Evolutionary conservation across 768 basidiomycete genomes (phyloP), one percentile per base, ranked within the genome.

Genomic region (Russula foetens): DNA sequence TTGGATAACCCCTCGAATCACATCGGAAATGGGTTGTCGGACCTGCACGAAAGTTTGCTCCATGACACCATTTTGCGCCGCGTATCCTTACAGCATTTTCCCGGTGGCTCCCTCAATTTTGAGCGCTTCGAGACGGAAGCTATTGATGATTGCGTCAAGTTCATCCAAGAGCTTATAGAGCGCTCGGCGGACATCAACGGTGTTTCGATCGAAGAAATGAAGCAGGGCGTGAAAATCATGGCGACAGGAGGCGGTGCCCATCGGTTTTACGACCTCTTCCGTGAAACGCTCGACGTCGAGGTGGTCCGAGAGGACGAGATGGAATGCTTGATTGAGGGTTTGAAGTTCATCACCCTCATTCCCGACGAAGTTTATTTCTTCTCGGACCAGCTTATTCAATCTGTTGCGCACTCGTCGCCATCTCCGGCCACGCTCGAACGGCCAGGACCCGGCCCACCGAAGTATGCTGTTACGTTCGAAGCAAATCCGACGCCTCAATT

Each of bases 341-440:
- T 99, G 70, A 90, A 92, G 73, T 99, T 99, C 75, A 88, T 98
- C 72, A 88, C 89, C 38, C 85, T 90, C 71, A 95, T 99, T 62
- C 96, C 96, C 35, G 86, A 93, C 74, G 97, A 99, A 75, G 96
- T 92, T 29, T 99, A 98, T 76, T 98, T 87, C 79, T 98, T 98
- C 76, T 97, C 94, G 56, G 96, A 99, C 74, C 90, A 98, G 74
- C 84, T 98, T 67, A 95, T 98, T 57, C 88, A 90, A 70, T 79
- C 76, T 52, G 72, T 79, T 54, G 77, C 79, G 14, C 79, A 79
- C 63, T 69, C 75, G 14, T 64, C 64, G 23, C 43, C 67, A 23
- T 38, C 64, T 56, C 60, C 56, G 26, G 60, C 59, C 9, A 47
- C 72, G 35, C 76, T 96, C 49, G 90, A 91, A 62, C 82, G 96